phyloP scores from a whole-genome alignment of 805 yeast species.

The Candida boleticola region DNA sequence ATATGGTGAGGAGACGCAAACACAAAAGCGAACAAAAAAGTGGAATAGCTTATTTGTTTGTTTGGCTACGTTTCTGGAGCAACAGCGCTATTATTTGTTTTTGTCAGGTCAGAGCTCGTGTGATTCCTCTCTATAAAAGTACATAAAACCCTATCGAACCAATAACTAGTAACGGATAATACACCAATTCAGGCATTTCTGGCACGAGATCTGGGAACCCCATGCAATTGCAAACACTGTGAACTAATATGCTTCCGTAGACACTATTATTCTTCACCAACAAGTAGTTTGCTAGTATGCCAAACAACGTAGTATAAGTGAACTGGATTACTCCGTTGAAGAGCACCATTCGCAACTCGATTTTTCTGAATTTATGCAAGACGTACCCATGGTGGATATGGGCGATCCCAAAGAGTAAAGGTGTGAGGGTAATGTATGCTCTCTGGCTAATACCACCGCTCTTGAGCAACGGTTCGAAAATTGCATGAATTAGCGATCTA shows the following conservation, averaged over 20 bases:
- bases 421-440: constrained; percentile 43
- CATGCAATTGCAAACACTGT: constrained; percentile 64
- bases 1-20: not conserved
- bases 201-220: constrained; percentile 55
- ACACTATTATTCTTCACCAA: constrained; percentile 51
- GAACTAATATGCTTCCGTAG: constrained; percentile 59
- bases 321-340: constrained; percentile 50
- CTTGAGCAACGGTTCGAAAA: constrained; percentile 13
- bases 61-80: too few species aligned
- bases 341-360: constrained; percentile 29
- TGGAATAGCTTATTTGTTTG: too few species aligned
- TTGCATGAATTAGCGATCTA: constrained; percentile 44
- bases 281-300: constrained; percentile 58
- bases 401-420: constrained; percentile 71
- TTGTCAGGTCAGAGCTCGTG: too few species aligned
- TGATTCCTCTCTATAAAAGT: constrained; percentile 1
- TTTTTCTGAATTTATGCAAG: constrained; percentile 25
- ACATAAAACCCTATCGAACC: constrained; percentile 44
- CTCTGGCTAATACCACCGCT: constrained; percentile 1
- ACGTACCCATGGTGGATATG: constrained; percentile 75
- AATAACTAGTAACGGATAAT: constrained; percentile 29
- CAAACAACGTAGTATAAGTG: constrained; percentile 67
- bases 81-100: too few species aligned
- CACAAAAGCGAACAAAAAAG: not conserved
- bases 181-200: constrained; percentile 13